Base-by-base conservation (phyloP, 2,329 filamentous ascomycete species). In the Seiridium unicorne region DNA sequence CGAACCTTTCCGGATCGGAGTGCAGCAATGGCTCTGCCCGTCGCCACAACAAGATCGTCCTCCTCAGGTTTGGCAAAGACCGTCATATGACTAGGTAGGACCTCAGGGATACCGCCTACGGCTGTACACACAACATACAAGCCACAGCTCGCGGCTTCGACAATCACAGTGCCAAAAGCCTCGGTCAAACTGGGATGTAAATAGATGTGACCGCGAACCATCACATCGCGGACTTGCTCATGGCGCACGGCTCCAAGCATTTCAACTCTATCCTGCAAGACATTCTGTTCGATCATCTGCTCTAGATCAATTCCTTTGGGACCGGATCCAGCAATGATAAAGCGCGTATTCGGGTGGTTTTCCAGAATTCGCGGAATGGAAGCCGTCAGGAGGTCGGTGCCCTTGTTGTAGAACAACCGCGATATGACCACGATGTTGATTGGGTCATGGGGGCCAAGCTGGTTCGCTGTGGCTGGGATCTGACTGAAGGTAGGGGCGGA, bases 361-460 rank as follows among this genome's bases (percentile, higher is more conserved):
- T 92, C 90, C 35, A 98, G 84, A 57, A 99, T 97, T 53, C 93
- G 89, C 0, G 95, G 95, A 58, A 99, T 96, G 3, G 93, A 92
- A 9, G 94, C 95, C 32, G 97, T 97, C n/a, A 99, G 84, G 0
- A 99, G 85, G 73, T 99, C 96, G 1, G 92, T 98, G 61, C 95
- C 95, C 74, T 99, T 99, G 77, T 99, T 99, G 77, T 98, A 98
- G 76, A 98, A 99, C 1, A 99, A 86, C 26, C 95, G 92, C 7
- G 93, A 97, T 63, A 99, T 96, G 26, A 99, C 94, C 1, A 99
- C 92, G 61, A 99, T 97, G 6, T 93, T 97, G 69, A 99, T 94
- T 9, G 88, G 90, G 68, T 97, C 94, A 64, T 92, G 84, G 0
- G 93, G 91, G 0, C 91, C 90, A 3, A 96, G 83, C 5, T 86